Base-by-base conservation (phyloP, 1,139 yeast species). In the Yamadazyma membranifaciens region DNA sequence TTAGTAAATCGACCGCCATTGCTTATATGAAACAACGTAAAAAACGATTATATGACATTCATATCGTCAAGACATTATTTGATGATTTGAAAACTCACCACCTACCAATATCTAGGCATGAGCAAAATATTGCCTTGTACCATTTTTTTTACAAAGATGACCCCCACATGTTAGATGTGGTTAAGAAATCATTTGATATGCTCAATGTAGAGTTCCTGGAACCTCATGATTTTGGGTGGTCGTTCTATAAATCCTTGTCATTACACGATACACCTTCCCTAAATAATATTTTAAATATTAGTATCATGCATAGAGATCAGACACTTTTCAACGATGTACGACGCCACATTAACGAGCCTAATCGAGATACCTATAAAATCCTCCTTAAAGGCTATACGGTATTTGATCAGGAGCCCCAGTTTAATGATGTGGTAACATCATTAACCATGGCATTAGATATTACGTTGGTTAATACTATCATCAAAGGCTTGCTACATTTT, bases 101-200 rank as follows among this genome's bases (percentile, higher is more conserved):
- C 0, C 43, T 66, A 14, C 69, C 69, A 1, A 45, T 68, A n/a
- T 54, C 67, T 1, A 41, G 49, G 4, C 37, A 42, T 13, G 76
- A 71, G 50, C 67, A 61, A 41, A 60, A 59, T 34, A 45, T 54
- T 29, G 45, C 67, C 36, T 41, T 69, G 3, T 62, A 57, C 42
- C 50, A 59, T 41, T 52, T 55, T 7, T 68, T 65, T 44, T 70
- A 53, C 49, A 58, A 54, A 32, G 75, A 71, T 42, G 46, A 55
- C 16, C 45, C 45, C 1, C 56, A 52, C 12, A 45, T 69, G 1
- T 25, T 50, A 10, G 38, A 47, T 0, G 44, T 41, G n/a, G 43
- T 46, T 3, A 13, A 26, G 3, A 3, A 29, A 3, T 44, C 44
- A 2, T 48, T 43, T 39, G 33, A 38, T n/a, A 13, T 22, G 15